A percentile compares a stretch with the other conserved stretches of the same genome.
phyloP scores from a whole-genome alignment of 176 grass and related monocot genomes.

The Zea mays region Zm-B73-REFERENCE-NAM-5.0 NC_050101.1:178289001-178289500 shows the following conservation, averaged over 20 bases:
- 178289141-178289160: background rate
- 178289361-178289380: constrained; percentile 45
- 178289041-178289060: constrained; percentile 53
- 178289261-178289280: constrained; percentile 35
- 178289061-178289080: constrained; percentile 42
- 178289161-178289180: background rate
- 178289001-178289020: constrained; percentile 51
- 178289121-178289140: background rate
- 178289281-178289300: constrained; percentile 62
- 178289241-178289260: background rate
- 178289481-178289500: background rate
- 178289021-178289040: constrained; percentile 52
- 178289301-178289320: constrained; percentile 42
- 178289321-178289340: constrained; percentile 39
- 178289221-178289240: background rate
- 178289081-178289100: constrained; percentile 23
- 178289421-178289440: constrained; percentile 71
- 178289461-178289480: constrained; percentile 35
- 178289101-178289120: background rate
- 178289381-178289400: constrained; percentile 46
- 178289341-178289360: constrained; percentile 42
- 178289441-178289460: constrained; percentile 80
- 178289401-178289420: constrained; percentile 56
- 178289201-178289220: background rate
- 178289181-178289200: background rate